phyloP scores from a whole-genome alignment of 2,329 filamentous ascomycete species.

The Niveomyces coronatus region DNA sequence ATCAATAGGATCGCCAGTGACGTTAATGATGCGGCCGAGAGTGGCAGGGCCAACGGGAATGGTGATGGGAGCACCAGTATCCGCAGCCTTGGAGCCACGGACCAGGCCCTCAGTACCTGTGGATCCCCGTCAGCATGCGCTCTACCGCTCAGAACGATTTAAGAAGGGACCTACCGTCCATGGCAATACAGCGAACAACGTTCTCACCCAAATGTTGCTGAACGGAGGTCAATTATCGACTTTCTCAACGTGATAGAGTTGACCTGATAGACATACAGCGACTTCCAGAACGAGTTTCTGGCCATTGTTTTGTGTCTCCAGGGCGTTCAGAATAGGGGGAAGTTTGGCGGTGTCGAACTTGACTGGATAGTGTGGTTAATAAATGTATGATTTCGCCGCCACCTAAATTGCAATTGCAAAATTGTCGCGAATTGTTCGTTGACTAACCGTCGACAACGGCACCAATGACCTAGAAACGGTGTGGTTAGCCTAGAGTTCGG shows the following conservation, averaged over 20 bases:
- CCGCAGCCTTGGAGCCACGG: constrained; percentile 73
- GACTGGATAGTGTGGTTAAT: constrained; percentile 48
- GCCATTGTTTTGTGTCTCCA: constrained; percentile 83
- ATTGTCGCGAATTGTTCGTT: constrained; percentile 10
- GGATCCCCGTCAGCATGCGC: constrained; percentile 10
- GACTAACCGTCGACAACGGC: constrained; percentile 94
- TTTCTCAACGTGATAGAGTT: constrained; percentile 5
- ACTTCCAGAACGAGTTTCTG: constrained; percentile 96
- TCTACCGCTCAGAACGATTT: constrained; percentile 3
- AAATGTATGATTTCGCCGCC: constrained; percentile 12
- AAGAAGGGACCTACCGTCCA: constrained; percentile 70
- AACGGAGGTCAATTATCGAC: constrained; percentile 27
- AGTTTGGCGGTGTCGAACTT: constrained; percentile 95
- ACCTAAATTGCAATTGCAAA: constrained; percentile 5
- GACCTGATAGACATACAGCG: constrained; percentile 51
- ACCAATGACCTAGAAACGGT: constrained; percentile 85
- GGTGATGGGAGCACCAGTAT: constrained; percentile 92
- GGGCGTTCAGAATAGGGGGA: constrained; percentile 93
- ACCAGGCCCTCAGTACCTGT: constrained; percentile 98
- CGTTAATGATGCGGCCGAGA: constrained; percentile 99
- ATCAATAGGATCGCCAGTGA: constrained; percentile 99
- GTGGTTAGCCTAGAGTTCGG: constrained; percentile 22
- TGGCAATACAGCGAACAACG: constrained; percentile 99
- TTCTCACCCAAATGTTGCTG: constrained; percentile 99
- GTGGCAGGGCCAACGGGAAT: constrained; percentile 90